Evolutionary conservation across 2,329 filamentous ascomycete genomes (phyloP).

Genomic region (Xylaria sp.): DNA sequence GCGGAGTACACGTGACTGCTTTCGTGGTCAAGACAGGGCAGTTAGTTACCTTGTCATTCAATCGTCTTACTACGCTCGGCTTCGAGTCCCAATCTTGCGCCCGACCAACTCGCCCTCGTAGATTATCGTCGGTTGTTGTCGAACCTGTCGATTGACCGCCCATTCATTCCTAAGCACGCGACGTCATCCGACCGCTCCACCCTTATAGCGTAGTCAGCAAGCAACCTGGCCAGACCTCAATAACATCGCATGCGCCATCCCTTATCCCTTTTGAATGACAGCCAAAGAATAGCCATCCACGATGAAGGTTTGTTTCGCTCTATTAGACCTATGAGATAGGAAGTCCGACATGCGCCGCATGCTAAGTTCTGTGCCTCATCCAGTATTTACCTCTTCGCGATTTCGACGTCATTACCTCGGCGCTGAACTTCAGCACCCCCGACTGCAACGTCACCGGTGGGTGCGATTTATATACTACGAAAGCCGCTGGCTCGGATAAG

Average conservation of each 20-base stretch:
- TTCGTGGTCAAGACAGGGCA: slow-evolving; percentile 10
- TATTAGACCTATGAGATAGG: neutral
- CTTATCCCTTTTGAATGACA: slow-evolving; percentile 9
- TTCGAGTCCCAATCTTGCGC: neutral
- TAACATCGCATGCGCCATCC: slow-evolving; percentile 15
- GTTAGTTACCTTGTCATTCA: slow-evolving; percentile 20
- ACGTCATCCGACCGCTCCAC: slow-evolving; percentile 39
- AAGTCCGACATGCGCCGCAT: slow-evolving; percentile 12
- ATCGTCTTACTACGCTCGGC: neutral
- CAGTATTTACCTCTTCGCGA: slow-evolving; percentile 93
- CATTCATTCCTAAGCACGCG: slow-evolving; percentile 25
- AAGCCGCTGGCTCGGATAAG: slow-evolving; percentile 94
- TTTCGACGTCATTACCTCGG: slow-evolving; percentile 90
- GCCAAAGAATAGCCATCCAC: slow-evolving; percentile 29
- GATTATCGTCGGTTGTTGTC: slow-evolving; percentile 6
- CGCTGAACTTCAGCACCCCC: slow-evolving; percentile 94
- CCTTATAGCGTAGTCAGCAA: slow-evolving; percentile 6
- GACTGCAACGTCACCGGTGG: slow-evolving; percentile 93
- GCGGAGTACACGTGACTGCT: slow-evolving; percentile 10
- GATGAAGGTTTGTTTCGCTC: slow-evolving; percentile 47
- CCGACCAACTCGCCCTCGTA: slow-evolving; percentile 1
- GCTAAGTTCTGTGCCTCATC: slow-evolving; percentile 18
- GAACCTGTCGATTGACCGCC: slow-evolving; percentile 25
- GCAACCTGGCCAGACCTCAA: slow-evolving; percentile 9
- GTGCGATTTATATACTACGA: slow-evolving; percentile 97